Conservation (phyloP, 129 eudicot species). For the Dittrichia graveolens region DNA sequence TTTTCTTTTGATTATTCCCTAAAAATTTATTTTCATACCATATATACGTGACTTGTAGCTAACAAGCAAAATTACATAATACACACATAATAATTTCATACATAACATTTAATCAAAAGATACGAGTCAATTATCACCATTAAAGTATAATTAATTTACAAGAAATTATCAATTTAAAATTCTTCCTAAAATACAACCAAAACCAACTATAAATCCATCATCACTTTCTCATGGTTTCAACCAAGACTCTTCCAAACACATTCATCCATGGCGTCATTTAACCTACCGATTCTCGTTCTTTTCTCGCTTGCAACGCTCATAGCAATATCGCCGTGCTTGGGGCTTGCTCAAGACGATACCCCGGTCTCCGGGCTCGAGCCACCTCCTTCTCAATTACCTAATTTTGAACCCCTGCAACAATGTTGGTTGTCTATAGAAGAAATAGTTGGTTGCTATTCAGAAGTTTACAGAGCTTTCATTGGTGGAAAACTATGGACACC, state of each 20-base stretch:
- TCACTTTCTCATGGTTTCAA: constrained; percentile 20
- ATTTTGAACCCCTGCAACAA: constrained; percentile 21
- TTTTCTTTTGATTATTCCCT: no score
- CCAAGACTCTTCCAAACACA: constrained; percentile 27
- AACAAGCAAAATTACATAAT: background rate
- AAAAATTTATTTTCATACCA: background rate
- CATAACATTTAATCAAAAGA: constrained; percentile 14
- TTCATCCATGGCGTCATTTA: constrained; percentile 28
- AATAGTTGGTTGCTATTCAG: constrained; percentile 30
- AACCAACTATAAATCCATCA: constrained; percentile 27
- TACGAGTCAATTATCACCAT: constrained; percentile 8
- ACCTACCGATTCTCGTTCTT: background rate
- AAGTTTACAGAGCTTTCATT: constrained; percentile 23
- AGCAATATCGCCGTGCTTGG: background rate
- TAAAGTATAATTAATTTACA: constrained; percentile 2
- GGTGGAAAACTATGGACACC: background rate
- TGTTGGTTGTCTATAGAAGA: constrained; percentile 34
- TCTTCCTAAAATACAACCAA: constrained; percentile 23
- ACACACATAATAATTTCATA: constrained; percentile 6
- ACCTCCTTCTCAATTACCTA: background rate
- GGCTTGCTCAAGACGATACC: constrained; percentile 13
- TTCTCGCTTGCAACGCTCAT: constrained; percentile 10
- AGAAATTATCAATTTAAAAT: background rate
- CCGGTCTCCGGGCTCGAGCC: constrained; percentile 2
- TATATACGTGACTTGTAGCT: background rate